Evolutionary conservation across 257 asterid species (phyloP).

Genomic region (Salvia hispanica): DNA sequence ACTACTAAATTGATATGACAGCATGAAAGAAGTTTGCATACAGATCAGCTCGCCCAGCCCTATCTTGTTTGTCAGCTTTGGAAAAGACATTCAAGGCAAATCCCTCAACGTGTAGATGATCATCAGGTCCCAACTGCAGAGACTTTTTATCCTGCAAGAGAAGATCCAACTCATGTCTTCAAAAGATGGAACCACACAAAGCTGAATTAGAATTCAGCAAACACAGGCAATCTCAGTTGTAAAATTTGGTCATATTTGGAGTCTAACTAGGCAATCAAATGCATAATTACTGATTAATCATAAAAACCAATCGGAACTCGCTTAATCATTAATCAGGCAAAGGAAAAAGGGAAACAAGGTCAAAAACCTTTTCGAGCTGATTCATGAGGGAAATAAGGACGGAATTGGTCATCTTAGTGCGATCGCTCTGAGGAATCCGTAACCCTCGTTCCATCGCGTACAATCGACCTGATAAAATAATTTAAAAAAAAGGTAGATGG

Average conservation of each 20-base stretch:
- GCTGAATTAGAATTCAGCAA: slow-evolving; percentile 10
- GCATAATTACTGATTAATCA: neutral
- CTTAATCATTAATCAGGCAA: neutral
- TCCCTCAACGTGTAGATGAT: slow-evolving; percentile 80
- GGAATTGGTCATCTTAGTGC: slow-evolving; percentile 78
- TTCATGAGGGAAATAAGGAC: slow-evolving; percentile 84
- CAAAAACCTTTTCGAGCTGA: slow-evolving; percentile 85
- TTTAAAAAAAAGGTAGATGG: neutral
- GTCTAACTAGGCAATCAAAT: neutral
- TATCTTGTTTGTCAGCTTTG: slow-evolving; percentile 96
- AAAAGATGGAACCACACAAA: slow-evolving; percentile 20
- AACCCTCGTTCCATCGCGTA: slow-evolving; percentile 97
- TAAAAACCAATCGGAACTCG: neutral
- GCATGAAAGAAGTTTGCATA: slow-evolving; percentile 38
- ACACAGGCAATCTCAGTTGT: neutral
- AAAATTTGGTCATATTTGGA: neutral
- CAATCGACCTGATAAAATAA: slow-evolving; percentile 66
- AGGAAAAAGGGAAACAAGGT: neutral
- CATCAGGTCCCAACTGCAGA: slow-evolving; percentile 77
- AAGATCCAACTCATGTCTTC: neutral
- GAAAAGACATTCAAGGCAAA: slow-evolving; percentile 84
- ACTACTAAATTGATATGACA: too few species aligned
- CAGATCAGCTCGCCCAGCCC: slow-evolving; percentile 87
- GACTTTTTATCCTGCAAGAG: slow-evolving; percentile 85
- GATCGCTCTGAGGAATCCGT: slow-evolving; percentile 75